Evolutionary conservation across 2,329 filamentous ascomycete genomes (phyloP).

Genomic region (Botryosphaeria dothidea): DNA sequence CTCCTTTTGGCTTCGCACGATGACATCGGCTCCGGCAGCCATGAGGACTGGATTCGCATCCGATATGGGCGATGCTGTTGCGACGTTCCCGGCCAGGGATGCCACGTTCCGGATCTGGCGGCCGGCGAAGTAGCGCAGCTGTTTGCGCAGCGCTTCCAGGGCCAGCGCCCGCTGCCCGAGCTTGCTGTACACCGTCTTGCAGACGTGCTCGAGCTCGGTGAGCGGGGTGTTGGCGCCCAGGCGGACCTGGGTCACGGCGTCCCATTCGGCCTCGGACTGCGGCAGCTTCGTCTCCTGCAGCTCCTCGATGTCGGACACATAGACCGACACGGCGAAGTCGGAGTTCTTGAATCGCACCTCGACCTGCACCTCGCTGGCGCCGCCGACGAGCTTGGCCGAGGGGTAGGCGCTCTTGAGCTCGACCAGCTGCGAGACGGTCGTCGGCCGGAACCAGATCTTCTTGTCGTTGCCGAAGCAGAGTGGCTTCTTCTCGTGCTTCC

Average conservation of each 20-base stretch:
- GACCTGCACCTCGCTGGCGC: conserved; percentile 94
- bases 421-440: conserved; percentile 79
- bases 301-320: conserved; percentile 87
- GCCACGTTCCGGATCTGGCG: conserved; percentile 94
- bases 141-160: conserved; percentile 75
- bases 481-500: conserved; percentile 76
- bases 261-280: conserved; percentile 28
- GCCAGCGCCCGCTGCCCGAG: conserved; percentile 38
- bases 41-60: conserved; percentile 92
- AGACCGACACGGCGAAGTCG: conserved; percentile 85
- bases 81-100: conserved; percentile 88
- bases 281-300: conserved; percentile 63
- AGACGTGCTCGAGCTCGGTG: conserved; percentile 84
- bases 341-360: conserved; percentile 97
- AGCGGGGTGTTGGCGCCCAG: conserved; percentile 88
- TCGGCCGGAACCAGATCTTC: conserved; percentile 89
- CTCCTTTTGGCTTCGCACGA: conserved; percentile 74
- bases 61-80: conserved; percentile 91
- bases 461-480: conserved; percentile 89
- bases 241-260: conserved; percentile 54
- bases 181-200: conserved; percentile 66
- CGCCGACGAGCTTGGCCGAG: conserved; percentile 89
- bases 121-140: conserved; percentile 90
- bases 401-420: conserved; percentile 85
- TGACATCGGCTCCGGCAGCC: conserved; percentile 75